Base-by-base conservation (phyloP, 805 yeast genomes). In the Komagataella mondaviorum region DNA sequence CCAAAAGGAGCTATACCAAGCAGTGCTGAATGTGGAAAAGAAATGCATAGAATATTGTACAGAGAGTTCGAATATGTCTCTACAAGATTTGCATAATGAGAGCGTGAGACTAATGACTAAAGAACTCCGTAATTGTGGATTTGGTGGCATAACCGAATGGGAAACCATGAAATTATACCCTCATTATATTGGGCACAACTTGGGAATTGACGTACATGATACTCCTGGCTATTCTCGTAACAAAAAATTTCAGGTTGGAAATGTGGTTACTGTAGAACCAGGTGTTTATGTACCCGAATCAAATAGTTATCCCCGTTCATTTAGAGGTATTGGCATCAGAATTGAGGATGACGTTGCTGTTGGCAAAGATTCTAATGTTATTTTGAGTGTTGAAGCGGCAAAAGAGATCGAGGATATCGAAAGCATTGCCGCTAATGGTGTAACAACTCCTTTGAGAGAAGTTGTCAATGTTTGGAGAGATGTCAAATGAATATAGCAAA, bases 221-320 rank as follows among this genome's bases (percentile, higher is more conserved):
- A 72, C 80, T 44, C 95, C 95, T 4, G 65, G 72, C 2, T 73
- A 72, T 45, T 76, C 91, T 3, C 73, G 88, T 55, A 70, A 69
- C 51, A 71, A 73, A 20, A 68, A 69, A 36, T 63, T 93, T 48
- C 67, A 66, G 48, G 70, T 71, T 18, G 90, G 90, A 20, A 95
- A 88, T 62, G 97, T 91, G 3, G 72, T 93, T 48, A 93, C 99
- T 1, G 80, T 95, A 22, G 99, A 95, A 64, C 99, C 99, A 0
- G 99, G 99, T 23, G 75, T 93, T 24, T 93, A 93, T 63, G 77
- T 95, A 46, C 98, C 99, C 1, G 72, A 77, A 56, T 72, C 72
- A 57, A 80, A 76, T 51, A 71, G 70, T 53, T 91, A 83, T 75
- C 98, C 99, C 20, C 72, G 76, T 55, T 80, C 80, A 58, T 91